Conservation (phyloP, 2,329 filamentous ascomycete genomes). For the Botryosphaeria dothidea region DNA sequence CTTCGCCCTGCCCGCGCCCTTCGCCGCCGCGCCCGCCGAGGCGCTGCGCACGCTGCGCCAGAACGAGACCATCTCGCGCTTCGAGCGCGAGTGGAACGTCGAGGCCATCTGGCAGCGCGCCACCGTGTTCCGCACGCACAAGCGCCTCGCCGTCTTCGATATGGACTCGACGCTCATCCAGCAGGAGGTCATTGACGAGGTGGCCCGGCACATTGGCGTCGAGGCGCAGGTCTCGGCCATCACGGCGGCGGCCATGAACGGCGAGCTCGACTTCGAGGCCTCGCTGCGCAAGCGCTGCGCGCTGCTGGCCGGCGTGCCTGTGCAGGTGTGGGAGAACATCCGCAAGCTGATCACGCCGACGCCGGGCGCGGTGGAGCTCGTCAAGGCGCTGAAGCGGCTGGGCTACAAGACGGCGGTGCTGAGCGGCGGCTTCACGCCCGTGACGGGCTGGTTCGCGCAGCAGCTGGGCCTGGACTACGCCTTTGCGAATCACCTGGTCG, state of each 20-base stretch:
- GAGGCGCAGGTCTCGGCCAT: conserved; percentile 74
- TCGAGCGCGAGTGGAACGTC: conserved; percentile 87
- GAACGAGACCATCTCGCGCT: conserved; percentile 76
- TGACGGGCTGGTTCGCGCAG: conserved; percentile 82
- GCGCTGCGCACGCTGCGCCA: conserved; percentile 69
- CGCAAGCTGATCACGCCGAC: conserved; percentile 77
- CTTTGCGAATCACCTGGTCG: conserved; percentile 79
- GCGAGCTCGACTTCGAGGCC: conserved; percentile 87
- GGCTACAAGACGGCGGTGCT: conserved; percentile 88
- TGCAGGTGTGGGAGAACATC: conserved; percentile 76
- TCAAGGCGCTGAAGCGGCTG: conserved; percentile 71
- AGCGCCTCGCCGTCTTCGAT: conserved; percentile 90
- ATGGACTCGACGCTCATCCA: conserved; percentile 98
- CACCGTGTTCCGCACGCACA: conserved; percentile 73
- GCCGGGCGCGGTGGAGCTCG: conserved; percentile 73
- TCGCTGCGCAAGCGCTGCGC: conserved; percentile 79
- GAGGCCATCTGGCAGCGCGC: conserved; percentile 78
- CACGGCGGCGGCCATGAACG: conserved; percentile 91
- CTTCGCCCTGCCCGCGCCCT: conserved; percentile 53
- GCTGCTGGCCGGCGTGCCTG: conserved; percentile 78
- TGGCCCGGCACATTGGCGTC: conserved; percentile 82
- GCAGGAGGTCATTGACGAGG: conserved; percentile 95
- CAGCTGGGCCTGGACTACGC: conserved; percentile 85
- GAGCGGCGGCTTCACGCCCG: conserved; percentile 86
- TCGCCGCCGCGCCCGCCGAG: conserved; percentile 44